Evolutionary conservation across 495 filamentous ascomycete species (phyloP).

Genomic region (Chlorociboria aeruginascens): DNA sequence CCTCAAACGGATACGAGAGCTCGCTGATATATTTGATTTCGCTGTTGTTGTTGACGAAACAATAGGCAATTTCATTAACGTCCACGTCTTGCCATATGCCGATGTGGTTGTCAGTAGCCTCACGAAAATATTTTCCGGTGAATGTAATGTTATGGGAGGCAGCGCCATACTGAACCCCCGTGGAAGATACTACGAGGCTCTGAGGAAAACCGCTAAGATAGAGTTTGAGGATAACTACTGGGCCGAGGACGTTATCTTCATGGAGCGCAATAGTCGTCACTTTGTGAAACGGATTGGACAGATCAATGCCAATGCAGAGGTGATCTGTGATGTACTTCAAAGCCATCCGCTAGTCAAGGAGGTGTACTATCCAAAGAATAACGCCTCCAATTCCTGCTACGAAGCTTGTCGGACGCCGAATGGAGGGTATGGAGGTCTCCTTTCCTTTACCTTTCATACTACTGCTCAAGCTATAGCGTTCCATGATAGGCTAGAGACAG

Average conservation of each 20-base stretch:
- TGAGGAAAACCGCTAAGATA: conserved; percentile 48
- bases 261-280: conserved; percentile 92
- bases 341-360: conserved; percentile 52
- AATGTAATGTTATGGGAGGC: conserved; percentile 97
- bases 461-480: conserved; percentile 65
- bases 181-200: conserved; percentile 48
- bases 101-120: conserved; percentile 90
- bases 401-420: conserved; percentile 61
- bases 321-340: conserved; percentile 57
- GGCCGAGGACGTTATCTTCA: conserved; percentile 85
- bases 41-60: conserved; percentile 91
- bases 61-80: conserved; percentile 89
- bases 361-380: conserved; percentile 79
- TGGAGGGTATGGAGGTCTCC: conserved; percentile 83
- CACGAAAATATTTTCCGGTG: conserved; percentile 94
- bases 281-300: conserved; percentile 73
- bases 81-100: conserved; percentile 78
- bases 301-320: conserved; percentile 79
- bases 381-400: conserved; percentile 55
- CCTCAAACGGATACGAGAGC: conserved; percentile 59
- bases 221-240: conserved; percentile 86
- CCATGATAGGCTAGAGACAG: conserved; percentile 74
- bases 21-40: conserved; percentile 82
- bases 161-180: conserved; percentile 78
- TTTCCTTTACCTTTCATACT: conserved; percentile 68